These are phyloP conservation scores for Artemisia argyi DNA, from an alignment of 129 eudicot genomes.

Conservation along the genomic window DNA sequence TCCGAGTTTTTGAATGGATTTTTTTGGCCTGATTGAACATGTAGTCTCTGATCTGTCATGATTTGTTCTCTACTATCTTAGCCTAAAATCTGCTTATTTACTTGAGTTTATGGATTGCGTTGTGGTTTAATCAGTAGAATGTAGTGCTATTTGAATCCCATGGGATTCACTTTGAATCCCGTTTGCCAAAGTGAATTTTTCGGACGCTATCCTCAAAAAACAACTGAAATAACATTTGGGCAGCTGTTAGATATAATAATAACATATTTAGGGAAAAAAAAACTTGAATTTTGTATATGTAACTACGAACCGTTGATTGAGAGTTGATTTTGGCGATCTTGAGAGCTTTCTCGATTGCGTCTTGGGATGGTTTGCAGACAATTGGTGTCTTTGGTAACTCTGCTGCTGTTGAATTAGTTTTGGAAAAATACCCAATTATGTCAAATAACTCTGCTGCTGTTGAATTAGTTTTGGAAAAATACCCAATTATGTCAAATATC, in stretches of 20 bases:
- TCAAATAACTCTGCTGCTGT: conserved; percentile 72
- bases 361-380: conserved; percentile 83
- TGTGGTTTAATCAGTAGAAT: too few species aligned
- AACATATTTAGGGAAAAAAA: background rate
- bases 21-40: too few species aligned
- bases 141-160: too few species aligned
- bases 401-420: conserved; percentile 34
- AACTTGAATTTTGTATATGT: background rate
- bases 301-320: conserved; percentile 71
- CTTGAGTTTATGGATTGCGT: too few species aligned
- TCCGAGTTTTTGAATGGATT: too few species aligned
- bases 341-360: conserved; percentile 74
- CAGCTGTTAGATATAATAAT: background rate
- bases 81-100: too few species aligned
- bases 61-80: too few species aligned
- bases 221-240: conserved; percentile 44
- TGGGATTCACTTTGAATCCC: too few species aligned
- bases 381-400: conserved; percentile 80
- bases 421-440: conserved; percentile 66
- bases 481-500: too few species aligned
- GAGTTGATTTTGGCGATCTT: conserved; percentile 78
- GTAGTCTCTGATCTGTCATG: too few species aligned
- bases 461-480: too few species aligned
- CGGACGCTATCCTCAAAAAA: conserved; percentile 93
- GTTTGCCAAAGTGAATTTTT: conserved; percentile 84